These are phyloP conservation scores for Allium fistulosum DNA, from an alignment of 106 monocot species.

Conservation along the genomic window DNA sequence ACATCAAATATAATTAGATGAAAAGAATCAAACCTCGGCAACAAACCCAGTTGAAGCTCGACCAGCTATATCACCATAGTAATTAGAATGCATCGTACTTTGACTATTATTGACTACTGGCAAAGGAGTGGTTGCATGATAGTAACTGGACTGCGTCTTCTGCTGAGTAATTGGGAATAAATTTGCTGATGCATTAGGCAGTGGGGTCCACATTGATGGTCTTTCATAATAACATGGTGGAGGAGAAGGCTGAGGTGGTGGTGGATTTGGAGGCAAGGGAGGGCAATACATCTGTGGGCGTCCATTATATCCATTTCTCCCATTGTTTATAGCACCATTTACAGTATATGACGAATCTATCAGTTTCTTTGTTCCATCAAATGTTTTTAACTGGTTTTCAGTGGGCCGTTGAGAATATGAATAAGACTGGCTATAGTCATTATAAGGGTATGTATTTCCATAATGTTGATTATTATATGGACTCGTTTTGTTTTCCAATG, in stretches of 20 bases:
- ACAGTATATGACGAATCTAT: neutral
- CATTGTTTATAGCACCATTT: neutral
- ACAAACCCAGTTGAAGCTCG: constrained; percentile 13
- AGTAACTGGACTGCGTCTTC: too few species aligned
- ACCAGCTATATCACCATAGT: constrained; percentile 8
- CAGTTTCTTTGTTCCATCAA: neutral
- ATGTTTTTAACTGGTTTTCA: too few species aligned
- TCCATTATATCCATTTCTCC: constrained; percentile 1
- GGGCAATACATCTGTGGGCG: constrained; percentile 20
- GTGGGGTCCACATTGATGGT: constrained; percentile 14
- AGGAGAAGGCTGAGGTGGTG: constrained; percentile 17
- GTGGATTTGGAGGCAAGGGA: constrained; percentile 12
- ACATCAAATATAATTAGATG: neutral
- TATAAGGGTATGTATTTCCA: neutral
- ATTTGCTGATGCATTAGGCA: constrained; percentile 1
- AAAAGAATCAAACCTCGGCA: constrained; percentile 18
- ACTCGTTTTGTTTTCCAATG: neutral
- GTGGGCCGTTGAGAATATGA: too few species aligned
- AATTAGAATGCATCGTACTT: constrained; percentile 3
- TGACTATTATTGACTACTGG: neutral
- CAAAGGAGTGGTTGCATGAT: too few species aligned
- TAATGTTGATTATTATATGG: constrained; percentile 4
- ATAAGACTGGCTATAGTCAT: too few species aligned
- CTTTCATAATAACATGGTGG: constrained; percentile 8
- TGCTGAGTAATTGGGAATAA: neutral